Evolutionary conservation across 78 protist genomes (phyloP), one percentile per base, ranked within the genome.

Genomic region (Planoprotostelium fungivorum): DNA sequence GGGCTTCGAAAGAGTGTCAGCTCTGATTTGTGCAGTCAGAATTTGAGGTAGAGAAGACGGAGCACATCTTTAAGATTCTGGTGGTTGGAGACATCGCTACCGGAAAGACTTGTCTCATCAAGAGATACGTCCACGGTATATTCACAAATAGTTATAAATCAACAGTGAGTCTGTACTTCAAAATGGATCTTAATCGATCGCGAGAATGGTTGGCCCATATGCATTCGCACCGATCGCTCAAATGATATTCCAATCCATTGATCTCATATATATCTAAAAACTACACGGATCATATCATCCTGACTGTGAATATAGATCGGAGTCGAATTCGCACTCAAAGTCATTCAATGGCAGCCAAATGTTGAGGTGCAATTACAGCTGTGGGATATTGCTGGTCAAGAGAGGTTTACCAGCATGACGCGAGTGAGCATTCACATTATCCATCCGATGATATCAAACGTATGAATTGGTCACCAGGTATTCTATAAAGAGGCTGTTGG

Each of bases 401-500:
- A 89, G 93, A 93, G 39, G 90, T 93, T 63, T 87, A 91, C 36
- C 91, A 89, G 35, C 95, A 91, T 63, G 94, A 85, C 87, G 16
- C 88, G 88, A 36, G 96, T 23, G 36, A 36, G 37, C 16, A 25
- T 89, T 9, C 88, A 5, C 91, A 87, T 90, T 90, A 23, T 84
- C 5, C 16, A 25, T 90, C 38, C 5, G 16, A 35, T 85, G 29
- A n/a, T 36, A 31, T 39, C 25, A 23, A 1, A 23, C 1, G 31
- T n/a, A n/a, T n/a, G n/a, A n/a, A n/a, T n/a, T n/a, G n/a, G n/a
- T 1, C 0, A 37, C 85, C 37, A 89, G 38, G 98, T 98, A 36
- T 98, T 96, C 90, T 98, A 96, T 90, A 96, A 97, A 51, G 98
- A 97, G 38, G 99, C 99, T 0, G 99, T 98, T 34, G 99, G 99